phyloP scores from a whole-genome alignment of 306 rosid species.

The Casuarina equisetifolia region DNA sequence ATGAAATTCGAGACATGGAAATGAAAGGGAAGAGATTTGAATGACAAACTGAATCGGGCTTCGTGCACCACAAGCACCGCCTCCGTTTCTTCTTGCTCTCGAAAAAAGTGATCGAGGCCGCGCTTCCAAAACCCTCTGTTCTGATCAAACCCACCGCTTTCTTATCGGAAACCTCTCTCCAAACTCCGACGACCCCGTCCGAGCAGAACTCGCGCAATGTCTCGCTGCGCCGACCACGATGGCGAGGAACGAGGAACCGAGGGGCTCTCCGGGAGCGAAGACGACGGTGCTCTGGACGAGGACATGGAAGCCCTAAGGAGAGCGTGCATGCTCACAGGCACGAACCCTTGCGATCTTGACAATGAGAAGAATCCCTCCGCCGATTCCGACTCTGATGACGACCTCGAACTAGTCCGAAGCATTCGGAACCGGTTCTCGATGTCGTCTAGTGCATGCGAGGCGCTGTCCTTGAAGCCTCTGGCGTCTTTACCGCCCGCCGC shows the following conservation, averaged over 20 bases:
- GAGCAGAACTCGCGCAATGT: slow-evolving; percentile 29
- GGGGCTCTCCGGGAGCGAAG: slow-evolving; percentile 25
- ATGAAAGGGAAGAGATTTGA: too few relatives aligned
- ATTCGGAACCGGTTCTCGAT: slow-evolving; percentile 49
- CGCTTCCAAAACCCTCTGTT: not conserved
- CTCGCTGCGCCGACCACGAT: slow-evolving; percentile 35
- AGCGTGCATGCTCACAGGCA: slow-evolving; percentile 54
- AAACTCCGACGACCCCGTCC: not conserved
- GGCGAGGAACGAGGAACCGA: slow-evolving; percentile 15
- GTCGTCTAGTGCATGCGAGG: slow-evolving; percentile 14
- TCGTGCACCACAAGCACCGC: not conserved
- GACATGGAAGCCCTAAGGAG: slow-evolving; percentile 69
- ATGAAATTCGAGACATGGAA: too few relatives aligned
- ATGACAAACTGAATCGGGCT: too few relatives aligned
- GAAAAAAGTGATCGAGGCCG: not conserved
- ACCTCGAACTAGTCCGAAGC: slow-evolving; percentile 44
- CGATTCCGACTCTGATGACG: slow-evolving; percentile 29
- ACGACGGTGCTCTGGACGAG: slow-evolving; percentile 49
- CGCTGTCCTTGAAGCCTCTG: slow-evolving; percentile 36
- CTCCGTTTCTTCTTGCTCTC: not conserved
- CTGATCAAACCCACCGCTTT: not conserved
- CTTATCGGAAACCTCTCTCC: not conserved
- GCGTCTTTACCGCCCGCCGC: slow-evolving; percentile 35
- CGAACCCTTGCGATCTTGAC: slow-evolving; percentile 21
- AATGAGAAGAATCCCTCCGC: too few relatives aligned